Percentiles rank a stretch among this genome's conserved stretches.
These are phyloP conservation scores for Trichoderma virens DNA, from an alignment of 495 filamentous ascomycete species.

Conservation along the genomic window DNA sequence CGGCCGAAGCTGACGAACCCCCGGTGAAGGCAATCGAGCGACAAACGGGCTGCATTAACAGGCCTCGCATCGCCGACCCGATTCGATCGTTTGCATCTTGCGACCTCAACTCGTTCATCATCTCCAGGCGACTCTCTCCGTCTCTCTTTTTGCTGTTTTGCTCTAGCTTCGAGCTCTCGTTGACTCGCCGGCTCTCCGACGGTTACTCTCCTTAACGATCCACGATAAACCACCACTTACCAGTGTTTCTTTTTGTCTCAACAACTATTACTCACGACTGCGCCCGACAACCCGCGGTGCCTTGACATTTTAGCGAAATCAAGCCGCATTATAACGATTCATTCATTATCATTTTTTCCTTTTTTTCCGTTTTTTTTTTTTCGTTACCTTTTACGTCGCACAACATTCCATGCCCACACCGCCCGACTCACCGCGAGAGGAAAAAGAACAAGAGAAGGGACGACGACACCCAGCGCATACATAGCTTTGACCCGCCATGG, in stretches of 20 bases:
- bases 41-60: neutral
- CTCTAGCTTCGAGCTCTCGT: neutral
- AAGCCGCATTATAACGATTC: neutral
- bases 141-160: neutral
- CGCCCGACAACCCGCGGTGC: neutral
- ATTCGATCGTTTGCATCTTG: neutral
- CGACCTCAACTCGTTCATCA: neutral
- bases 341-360: neutral
- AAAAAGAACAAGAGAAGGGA: neutral
- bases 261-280: neutral
- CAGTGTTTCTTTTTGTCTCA: neutral
- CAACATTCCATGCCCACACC: slow-evolving; percentile 1
- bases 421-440: neutral
- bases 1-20: neutral
- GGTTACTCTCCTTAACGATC: slow-evolving; percentile 4
- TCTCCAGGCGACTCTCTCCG: neutral
- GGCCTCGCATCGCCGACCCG: neutral
- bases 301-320: neutral
- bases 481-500: slow-evolving; percentile 31
- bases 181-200: neutral
- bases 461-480: neutral
- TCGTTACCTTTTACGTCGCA: neutral
- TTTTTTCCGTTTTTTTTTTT: neutral
- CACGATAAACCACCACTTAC: neutral
- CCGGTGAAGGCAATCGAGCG: neutral